Evolutionary conservation across 495 filamentous ascomycete species (phyloP).

Genomic region (Penicillium goetzii): DNA sequence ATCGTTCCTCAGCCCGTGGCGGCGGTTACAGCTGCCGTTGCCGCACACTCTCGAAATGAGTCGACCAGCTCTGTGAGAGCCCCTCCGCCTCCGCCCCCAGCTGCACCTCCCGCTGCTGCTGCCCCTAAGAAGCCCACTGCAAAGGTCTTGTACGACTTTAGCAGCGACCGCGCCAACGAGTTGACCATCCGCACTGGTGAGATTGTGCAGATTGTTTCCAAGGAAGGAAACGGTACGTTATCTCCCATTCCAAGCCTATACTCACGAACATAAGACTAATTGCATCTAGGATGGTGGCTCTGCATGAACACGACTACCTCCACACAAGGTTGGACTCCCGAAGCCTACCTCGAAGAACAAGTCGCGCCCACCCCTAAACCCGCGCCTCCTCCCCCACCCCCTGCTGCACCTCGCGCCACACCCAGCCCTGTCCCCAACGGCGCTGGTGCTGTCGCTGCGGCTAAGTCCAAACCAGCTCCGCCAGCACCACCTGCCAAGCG

Average conservation of each 20-base stretch:
- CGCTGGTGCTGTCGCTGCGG: slow-evolving; percentile 52
- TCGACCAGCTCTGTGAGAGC: slow-evolving; percentile 60
- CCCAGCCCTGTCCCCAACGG: slow-evolving; percentile 54
- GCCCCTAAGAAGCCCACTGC: slow-evolving; percentile 74
- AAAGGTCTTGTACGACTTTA: slow-evolving; percentile 87
- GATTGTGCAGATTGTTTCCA: slow-evolving; percentile 80
- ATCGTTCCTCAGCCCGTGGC: slow-evolving; percentile 53
- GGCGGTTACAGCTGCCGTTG: slow-evolving; percentile 34
- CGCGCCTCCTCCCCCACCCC: slow-evolving; percentile 62
- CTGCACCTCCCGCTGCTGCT: slow-evolving; percentile 63
- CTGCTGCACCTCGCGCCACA: slow-evolving; percentile 54
- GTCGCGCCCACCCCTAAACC: slow-evolving; percentile 52
- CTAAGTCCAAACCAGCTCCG: slow-evolving; percentile 70
- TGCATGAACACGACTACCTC: slow-evolving; percentile 66
- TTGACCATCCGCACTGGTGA: slow-evolving; percentile 76
- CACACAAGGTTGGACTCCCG: slow-evolving; percentile 88
- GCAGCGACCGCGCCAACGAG: slow-evolving; percentile 76
- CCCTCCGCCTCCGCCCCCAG: slow-evolving; percentile 72
- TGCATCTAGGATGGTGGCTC: slow-evolving; percentile 84
- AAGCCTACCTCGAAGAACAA: slow-evolving; percentile 85
- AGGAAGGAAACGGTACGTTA: slow-evolving; percentile 85
- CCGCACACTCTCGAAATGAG: slow-evolving; percentile 56
- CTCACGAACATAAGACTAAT: slow-evolving; percentile 27
- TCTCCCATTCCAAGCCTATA: neutral
- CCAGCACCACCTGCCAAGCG: slow-evolving; percentile 87